phyloP scores from a whole-genome alignment of 2,329 filamentous ascomycete genomes.

The Rutstroemia sp. region DNA sequence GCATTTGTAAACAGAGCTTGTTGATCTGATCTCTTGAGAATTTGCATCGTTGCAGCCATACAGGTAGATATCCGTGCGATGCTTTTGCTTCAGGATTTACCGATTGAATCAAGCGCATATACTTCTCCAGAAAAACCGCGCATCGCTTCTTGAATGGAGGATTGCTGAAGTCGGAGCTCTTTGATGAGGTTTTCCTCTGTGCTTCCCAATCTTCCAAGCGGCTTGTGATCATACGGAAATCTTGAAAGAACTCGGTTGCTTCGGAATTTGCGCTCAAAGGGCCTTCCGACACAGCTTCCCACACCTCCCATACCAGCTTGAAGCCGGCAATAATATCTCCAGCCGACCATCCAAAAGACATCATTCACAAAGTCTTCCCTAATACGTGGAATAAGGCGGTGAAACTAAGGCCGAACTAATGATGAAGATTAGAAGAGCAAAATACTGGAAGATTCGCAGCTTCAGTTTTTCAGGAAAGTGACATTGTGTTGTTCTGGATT shows the following conservation, averaged over 20 bases:
- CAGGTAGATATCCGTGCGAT: slow-evolving; percentile 6
- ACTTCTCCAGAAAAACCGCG: slow-evolving; percentile 16
- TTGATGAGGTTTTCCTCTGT: slow-evolving; percentile 5
- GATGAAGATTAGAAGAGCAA: too few relatives aligned
- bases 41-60: slow-evolving; percentile 12
- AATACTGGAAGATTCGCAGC: too few relatives aligned
- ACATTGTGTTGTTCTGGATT: too few relatives aligned
- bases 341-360: slow-evolving; percentile 29
- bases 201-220: slow-evolving; percentile 19
- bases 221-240: slow-evolving; percentile 15
- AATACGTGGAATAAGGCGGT: too few relatives aligned
- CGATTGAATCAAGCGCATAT: slow-evolving; percentile 17
- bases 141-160: slow-evolving; percentile 15
- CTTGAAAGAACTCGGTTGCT: slow-evolving; percentile 19
- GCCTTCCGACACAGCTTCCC: slow-evolving; percentile 18
- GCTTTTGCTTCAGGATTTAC: slow-evolving; percentile 16
- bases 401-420: too few relatives aligned
- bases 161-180: slow-evolving; percentile 6
- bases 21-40: slow-evolving; percentile 15
- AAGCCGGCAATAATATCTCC: slow-evolving; percentile 30
- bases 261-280: slow-evolving; percentile 17
- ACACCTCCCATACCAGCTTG: slow-evolving; percentile 19
- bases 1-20: slow-evolving; percentile 14
- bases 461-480: too few relatives aligned
- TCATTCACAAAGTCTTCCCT: slow-evolving; percentile 19